These are phyloP conservation scores for Paracoccidioides lutzii DNA, from an alignment of 2,329 filamentous ascomycete genomes.

Conservation along the genomic window DNA sequence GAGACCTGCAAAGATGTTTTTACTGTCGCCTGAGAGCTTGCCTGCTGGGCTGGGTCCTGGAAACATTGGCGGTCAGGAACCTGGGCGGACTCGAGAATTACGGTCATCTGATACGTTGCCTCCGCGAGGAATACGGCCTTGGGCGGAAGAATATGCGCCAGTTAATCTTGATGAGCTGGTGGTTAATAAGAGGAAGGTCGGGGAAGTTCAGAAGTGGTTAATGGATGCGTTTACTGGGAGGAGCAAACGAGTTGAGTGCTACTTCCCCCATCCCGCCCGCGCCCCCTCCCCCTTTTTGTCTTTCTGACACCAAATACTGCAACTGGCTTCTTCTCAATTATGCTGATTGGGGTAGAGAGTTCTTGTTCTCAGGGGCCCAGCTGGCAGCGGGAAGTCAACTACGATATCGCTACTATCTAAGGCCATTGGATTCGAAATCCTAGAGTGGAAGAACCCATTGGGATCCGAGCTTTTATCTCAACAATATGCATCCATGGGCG, in stretches of 20 bases:
- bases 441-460: constrained; percentile 84
- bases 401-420: constrained; percentile 66
- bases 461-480: constrained; percentile 46
- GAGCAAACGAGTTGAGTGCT: constrained; percentile 25
- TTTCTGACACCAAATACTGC: not conserved
- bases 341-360: constrained; percentile 45
- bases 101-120: not conserved
- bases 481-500: constrained; percentile 55
- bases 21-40: constrained; percentile 11
- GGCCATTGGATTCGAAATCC: constrained; percentile 60
- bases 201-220: constrained; percentile 74
- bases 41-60: not conserved
- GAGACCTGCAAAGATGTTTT: constrained; percentile 18
- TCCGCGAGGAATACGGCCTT: constrained; percentile 50
- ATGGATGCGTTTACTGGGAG: constrained; percentile 55
- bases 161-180: constrained; percentile 66
- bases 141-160: constrained; percentile 77
- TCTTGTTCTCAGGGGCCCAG: constrained; percentile 76
- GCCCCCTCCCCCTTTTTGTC: not conserved
- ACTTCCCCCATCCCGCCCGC: not conserved
- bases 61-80: not conserved
- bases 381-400: constrained; percentile 86
- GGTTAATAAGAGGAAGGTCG: constrained; percentile 88
- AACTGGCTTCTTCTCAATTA: not conserved
- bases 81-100: not conserved